phyloP scores from a whole-genome alignment of 2,329 filamentous ascomycete species.

The Xylariaceae sp. region DNA sequence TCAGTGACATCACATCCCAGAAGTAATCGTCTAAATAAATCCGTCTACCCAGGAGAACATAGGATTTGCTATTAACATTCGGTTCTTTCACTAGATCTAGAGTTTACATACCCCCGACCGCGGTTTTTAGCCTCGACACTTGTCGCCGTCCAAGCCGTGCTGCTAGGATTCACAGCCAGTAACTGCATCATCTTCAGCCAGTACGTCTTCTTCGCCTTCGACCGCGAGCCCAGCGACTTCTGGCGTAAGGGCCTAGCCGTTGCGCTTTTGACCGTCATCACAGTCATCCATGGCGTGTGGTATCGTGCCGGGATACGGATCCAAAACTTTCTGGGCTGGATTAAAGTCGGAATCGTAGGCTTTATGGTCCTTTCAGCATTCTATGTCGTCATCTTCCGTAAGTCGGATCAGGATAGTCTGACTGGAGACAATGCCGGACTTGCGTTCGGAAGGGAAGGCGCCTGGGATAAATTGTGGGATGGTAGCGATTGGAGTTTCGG shows the following conservation, averaged over 20 bases:
- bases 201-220: constrained; percentile 58
- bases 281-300: constrained; percentile 55
- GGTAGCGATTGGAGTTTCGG: constrained; percentile 67
- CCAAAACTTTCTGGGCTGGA: constrained; percentile 59
- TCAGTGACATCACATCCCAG: no score
- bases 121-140: constrained; percentile 61
- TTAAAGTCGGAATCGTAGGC: constrained; percentile 57
- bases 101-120: constrained; percentile 62
- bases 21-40: no score
- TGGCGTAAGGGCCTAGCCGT: constrained; percentile 54
- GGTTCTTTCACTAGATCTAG: constrained; percentile 46
- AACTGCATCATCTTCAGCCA: constrained; percentile 68
- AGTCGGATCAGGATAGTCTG: constrained; percentile 19
- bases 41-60: no score
- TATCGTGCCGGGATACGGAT: constrained; percentile 54
- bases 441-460: constrained; percentile 8
- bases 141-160: constrained; percentile 58
- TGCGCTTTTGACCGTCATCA: constrained; percentile 52
- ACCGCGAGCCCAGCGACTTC: constrained; percentile 45
- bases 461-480: constrained; percentile 56
- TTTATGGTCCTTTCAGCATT: constrained; percentile 60
- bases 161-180: constrained; percentile 64
- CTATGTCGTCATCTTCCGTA: constrained; percentile 51
- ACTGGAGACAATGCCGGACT: constrained; percentile 8
- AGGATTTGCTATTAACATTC: no score